Evolutionary conservation across 345 rosid species (phyloP).

Genomic region (Ailanthus altissimus): DNA sequence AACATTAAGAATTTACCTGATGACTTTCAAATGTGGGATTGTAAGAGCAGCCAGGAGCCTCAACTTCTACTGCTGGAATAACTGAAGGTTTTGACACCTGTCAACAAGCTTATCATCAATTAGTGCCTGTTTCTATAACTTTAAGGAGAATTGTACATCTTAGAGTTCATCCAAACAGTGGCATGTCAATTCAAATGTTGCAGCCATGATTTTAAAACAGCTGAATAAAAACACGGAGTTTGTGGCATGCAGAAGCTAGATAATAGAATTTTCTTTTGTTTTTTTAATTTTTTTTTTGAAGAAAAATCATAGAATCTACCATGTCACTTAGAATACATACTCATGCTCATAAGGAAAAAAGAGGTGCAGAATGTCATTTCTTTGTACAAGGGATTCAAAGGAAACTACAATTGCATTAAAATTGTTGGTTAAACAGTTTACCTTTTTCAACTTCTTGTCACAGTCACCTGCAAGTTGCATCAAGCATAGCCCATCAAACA

Average conservation of each 20-base stretch:
- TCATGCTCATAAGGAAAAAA: background rate
- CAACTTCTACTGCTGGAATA: conserved; percentile 95
- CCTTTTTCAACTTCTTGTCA: conserved; percentile 50
- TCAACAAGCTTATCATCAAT: background rate
- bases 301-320: background rate
- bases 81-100: conserved; percentile 55
- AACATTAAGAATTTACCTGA: conserved; percentile 46
- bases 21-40: conserved; percentile 85
- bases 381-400: background rate
- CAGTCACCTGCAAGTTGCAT: conserved; percentile 43
- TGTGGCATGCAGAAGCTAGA: background rate
- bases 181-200: background rate
- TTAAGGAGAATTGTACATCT: background rate
- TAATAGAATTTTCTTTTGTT: background rate
- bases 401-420: background rate
- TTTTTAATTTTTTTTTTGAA: background rate
- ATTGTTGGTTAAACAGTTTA: conserved; percentile 23
- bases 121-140: background rate
- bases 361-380: background rate
- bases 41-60: conserved; percentile 88
- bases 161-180: background rate
- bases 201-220: background rate
- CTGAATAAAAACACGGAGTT: background rate
- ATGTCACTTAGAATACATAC: background rate
- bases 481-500: conserved; percentile 5